Percentiles rank a stretch among this genome's conserved stretches.
Evolutionary conservation across 106 monocot species (phyloP).

Genomic region (Dendrobium catenatum): DNA sequence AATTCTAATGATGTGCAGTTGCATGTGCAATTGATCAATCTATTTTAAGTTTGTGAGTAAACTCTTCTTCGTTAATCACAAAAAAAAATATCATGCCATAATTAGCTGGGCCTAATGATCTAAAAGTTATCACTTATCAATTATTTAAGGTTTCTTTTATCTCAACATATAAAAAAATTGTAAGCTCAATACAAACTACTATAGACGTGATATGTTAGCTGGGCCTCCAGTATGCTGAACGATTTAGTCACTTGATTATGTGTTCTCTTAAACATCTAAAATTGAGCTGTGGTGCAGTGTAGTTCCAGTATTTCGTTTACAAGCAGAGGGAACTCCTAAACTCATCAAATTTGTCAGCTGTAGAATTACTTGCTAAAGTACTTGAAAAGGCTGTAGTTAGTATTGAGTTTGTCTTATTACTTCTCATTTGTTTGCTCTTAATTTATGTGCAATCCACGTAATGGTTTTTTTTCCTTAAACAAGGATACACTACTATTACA

Average conservation of each 20-base stretch:
- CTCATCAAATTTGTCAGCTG: conserved; percentile 61
- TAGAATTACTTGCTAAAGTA: conserved; percentile 94
- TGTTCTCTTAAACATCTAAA: too few relatives aligned
- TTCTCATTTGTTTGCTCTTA: neutral
- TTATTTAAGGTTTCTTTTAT: too few relatives aligned
- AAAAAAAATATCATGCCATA: neutral
- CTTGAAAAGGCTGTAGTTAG: conserved; percentile 92
- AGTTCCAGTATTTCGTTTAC: conserved; percentile 64
- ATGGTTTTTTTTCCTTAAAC: conserved; percentile 7
- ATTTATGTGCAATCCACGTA: neutral
- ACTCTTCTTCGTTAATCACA: too few relatives aligned
- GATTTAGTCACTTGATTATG: too few relatives aligned
- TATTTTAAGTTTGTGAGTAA: too few relatives aligned
- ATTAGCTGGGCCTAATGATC: neutral
- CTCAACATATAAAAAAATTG: too few relatives aligned
- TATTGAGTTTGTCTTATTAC: neutral
- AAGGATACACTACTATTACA: conserved; percentile 91
- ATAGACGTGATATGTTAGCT: too few relatives aligned
- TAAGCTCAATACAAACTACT: too few relatives aligned
- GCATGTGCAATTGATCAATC: neutral
- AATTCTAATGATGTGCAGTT: neutral
- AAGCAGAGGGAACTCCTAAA: conserved; percentile 74
- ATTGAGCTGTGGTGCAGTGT: conserved; percentile 47
- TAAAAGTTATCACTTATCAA: too few relatives aligned
- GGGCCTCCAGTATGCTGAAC: too few relatives aligned